Conservation (phyloP, 192 early-diverging fungal species). For the Funneliformis mosseae region DNA sequence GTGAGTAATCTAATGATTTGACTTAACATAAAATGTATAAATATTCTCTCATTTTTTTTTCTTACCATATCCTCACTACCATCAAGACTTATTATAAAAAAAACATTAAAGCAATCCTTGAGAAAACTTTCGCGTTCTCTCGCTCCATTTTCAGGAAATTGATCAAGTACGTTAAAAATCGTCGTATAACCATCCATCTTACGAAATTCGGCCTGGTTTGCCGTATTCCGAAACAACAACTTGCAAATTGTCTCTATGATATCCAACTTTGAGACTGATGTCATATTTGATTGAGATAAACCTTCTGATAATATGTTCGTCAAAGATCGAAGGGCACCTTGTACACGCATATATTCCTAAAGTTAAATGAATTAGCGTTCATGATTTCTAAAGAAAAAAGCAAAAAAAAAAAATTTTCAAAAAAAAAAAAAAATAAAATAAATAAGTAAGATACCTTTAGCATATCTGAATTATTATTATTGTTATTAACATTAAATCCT, state of each 20-base stretch:
- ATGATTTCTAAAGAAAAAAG: no score
- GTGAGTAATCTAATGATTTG: background rate
- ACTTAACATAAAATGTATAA: background rate
- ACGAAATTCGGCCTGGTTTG: conserved; percentile 40
- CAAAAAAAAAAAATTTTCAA: background rate
- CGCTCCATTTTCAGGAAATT: conserved; percentile 34
- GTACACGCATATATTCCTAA: conserved; percentile 46
- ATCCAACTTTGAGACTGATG: conserved; percentile 42
- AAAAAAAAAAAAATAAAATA: background rate
- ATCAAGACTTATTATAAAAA: background rate
- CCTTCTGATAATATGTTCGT: conserved; percentile 37
- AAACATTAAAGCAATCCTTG: background rate
- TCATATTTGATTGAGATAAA: conserved; percentile 30
- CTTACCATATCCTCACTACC: conserved; percentile 24
- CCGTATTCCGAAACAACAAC: conserved; percentile 42
- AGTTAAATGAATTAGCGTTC: no score
- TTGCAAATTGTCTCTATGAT: conserved; percentile 48
- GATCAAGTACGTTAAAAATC: conserved; percentile 41
- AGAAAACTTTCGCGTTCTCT: background rate
- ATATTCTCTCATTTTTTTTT: background rate
- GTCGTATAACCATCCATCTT: conserved; percentile 41
- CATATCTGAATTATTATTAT: conserved; percentile 7
- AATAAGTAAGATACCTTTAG: conserved; percentile 6
- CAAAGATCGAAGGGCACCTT: conserved; percentile 40
- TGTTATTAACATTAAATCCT: background rate